These are phyloP conservation scores for Xenosphaeropsis pyriputrescens DNA, from an alignment of 2,329 filamentous ascomycete species.

Conservation along the genomic window DNA sequence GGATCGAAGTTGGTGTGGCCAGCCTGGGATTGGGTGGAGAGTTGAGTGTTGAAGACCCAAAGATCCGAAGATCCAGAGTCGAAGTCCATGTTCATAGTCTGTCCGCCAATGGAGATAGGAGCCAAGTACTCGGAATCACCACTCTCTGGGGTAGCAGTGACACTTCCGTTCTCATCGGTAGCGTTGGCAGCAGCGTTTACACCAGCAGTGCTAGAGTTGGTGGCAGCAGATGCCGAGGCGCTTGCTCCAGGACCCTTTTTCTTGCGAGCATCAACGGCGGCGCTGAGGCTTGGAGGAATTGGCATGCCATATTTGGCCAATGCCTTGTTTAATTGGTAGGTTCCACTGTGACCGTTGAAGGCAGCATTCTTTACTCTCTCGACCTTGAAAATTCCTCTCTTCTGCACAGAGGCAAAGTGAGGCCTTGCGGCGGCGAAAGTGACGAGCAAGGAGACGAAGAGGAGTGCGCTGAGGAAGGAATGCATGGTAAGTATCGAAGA, in stretches of 20 bases:
- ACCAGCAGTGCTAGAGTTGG: slow-evolving; percentile 18
- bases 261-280: slow-evolving; percentile 17
- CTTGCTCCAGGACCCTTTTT: background rate
- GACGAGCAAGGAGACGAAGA: slow-evolving; percentile 31
- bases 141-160: slow-evolving; percentile 1
- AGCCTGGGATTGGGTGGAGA: slow-evolving; percentile 12
- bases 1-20: slow-evolving; percentile 18
- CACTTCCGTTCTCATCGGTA: background rate
- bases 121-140: slow-evolving; percentile 1
- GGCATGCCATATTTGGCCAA: slow-evolving; percentile 53
- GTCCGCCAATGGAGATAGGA: slow-evolving; percentile 1
- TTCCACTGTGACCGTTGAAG: slow-evolving; percentile 40
- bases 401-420: slow-evolving; percentile 29
- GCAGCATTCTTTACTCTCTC: slow-evolving; percentile 21
- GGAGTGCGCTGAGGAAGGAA: slow-evolving; percentile 17
- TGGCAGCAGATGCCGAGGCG: slow-evolving; percentile 4
- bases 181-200: slow-evolving; percentile 22
- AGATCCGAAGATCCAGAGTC: slow-evolving; percentile 3
- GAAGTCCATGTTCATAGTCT: slow-evolving; percentile 2
- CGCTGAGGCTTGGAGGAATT: slow-evolving; percentile 26
- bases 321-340: slow-evolving; percentile 38
- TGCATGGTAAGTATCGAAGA: slow-evolving; percentile 11
- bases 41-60: slow-evolving; percentile 20
- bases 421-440: slow-evolving; percentile 31
- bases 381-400: slow-evolving; percentile 18